These are phyloP conservation scores for Pseudotsuga menziesii DNA, from an alignment of 75 land plant species.

Conservation along the genomic window DNA sequence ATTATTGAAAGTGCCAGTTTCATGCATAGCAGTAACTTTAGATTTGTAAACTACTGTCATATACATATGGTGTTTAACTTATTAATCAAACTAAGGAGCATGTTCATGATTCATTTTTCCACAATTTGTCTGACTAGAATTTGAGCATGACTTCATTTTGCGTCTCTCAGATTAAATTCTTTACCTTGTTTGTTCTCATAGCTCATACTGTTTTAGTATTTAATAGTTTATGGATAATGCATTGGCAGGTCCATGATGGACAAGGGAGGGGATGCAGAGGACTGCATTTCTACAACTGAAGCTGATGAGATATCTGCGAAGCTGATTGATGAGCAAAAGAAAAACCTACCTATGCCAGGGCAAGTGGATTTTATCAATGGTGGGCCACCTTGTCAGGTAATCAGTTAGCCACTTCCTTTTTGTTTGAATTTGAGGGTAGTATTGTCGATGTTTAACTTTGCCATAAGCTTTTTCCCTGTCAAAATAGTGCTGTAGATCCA, in stretches of 20 bases:
- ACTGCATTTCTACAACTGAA: conserved; percentile 81
- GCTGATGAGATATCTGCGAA: conserved; percentile 57
- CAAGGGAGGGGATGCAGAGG: conserved; percentile 77
- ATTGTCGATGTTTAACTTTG: not conserved
- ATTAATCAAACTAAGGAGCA: too few relatives aligned
- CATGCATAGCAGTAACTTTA: not conserved
- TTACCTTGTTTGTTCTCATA: not conserved
- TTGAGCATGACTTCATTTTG: too few relatives aligned
- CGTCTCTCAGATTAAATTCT: too few relatives aligned
- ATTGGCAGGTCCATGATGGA: conserved; percentile 71
- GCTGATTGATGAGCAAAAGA: conserved; percentile 47
- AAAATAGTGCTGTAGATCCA: not conserved
- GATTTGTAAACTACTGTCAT: not conserved
- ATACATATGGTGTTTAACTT: not conserved
- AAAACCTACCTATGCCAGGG: conserved; percentile 71
- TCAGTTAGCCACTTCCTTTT: not conserved
- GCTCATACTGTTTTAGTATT: not conserved
- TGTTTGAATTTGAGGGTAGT: not conserved
- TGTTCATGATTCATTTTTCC: too few relatives aligned
- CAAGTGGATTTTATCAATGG: conserved; percentile 96
- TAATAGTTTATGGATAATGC: not conserved
- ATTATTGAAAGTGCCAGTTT: not conserved
- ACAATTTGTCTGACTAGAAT: too few relatives aligned
- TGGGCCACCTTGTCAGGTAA: conserved; percentile 96
- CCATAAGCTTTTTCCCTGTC: not conserved